Conservation (phyloP, 2,329 filamentous ascomycete species). For the Beauveria medogensis region DNA sequence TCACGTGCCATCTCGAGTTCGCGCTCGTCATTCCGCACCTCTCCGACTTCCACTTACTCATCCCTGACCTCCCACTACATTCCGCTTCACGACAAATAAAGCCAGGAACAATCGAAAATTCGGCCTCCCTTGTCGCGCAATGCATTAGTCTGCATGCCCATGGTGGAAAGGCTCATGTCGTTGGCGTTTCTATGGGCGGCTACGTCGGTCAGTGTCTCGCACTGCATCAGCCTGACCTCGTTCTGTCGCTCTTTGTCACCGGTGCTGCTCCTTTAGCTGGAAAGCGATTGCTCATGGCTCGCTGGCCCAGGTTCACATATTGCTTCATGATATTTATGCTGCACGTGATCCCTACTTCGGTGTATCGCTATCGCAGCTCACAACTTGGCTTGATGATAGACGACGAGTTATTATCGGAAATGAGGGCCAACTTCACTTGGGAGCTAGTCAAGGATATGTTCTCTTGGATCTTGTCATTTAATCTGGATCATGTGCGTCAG, state of each 20-base stretch:
- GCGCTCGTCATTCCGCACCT: conserved; percentile 26
- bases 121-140: conserved; percentile 25
- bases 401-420: not conserved
- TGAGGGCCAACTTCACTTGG: not conserved
- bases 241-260: conserved; percentile 26
- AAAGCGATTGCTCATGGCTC: conserved; percentile 16
- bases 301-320: conserved; percentile 21
- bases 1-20: conserved; percentile 28
- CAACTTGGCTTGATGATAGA: not conserved
- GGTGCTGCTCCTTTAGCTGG: conserved; percentile 24
- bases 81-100: conserved; percentile 21
- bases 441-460: not conserved
- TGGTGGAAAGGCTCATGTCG: conserved; percentile 28
- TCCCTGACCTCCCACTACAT: conserved; percentile 31
- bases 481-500: not conserved
- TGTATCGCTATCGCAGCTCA: not conserved
- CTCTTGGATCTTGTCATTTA: not conserved
- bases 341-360: not conserved
- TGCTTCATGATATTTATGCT: conserved; percentile 18
- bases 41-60: conserved; percentile 29
- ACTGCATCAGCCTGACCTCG: conserved; percentile 26
- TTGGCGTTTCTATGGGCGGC: conserved; percentile 33
- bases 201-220: conserved; percentile 27
- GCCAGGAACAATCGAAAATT: conserved; percentile 23
- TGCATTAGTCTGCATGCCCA: conserved; percentile 29